Percentiles rank a stretch among this genome's conserved stretches.
Conservation (phyloP, 768 basidiomycete species). For the Cantharellus cinnabarinus region DNA sequence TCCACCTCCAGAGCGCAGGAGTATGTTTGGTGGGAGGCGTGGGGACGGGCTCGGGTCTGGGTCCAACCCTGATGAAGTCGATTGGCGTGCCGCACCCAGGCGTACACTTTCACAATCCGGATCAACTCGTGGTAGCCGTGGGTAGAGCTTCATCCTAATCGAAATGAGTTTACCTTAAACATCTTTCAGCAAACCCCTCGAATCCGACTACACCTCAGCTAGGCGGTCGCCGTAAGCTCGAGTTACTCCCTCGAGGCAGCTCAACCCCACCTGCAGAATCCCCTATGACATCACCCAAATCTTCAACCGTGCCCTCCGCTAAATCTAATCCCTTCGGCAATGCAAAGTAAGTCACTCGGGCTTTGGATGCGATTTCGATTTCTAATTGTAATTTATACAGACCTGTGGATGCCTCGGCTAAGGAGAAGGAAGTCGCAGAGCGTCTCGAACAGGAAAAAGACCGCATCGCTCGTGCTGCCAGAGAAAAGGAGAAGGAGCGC, state of each 20-base stretch:
- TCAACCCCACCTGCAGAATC: slow-evolving; percentile 32
- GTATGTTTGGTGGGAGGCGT: slow-evolving; percentile 5
- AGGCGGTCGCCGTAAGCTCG: slow-evolving; percentile 49
- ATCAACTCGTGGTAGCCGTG: slow-evolving; percentile 13
- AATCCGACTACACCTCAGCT: slow-evolving; percentile 70
- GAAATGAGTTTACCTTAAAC: neutral
- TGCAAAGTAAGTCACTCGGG: slow-evolving; percentile 35
- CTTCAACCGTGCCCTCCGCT: slow-evolving; percentile 30
- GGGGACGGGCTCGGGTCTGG: slow-evolving; percentile 14
- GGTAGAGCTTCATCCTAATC: slow-evolving; percentile 11
- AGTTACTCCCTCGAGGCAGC: slow-evolving; percentile 63
- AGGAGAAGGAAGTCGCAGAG: slow-evolving; percentile 56
- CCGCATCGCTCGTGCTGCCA: slow-evolving; percentile 14
- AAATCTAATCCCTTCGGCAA: slow-evolving; percentile 64
- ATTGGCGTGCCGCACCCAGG: slow-evolving; percentile 42
- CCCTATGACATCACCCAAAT: slow-evolving; percentile 59
- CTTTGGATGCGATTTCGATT: neutral
- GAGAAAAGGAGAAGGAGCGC: neutral
- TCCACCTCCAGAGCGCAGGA: slow-evolving; percentile 15
- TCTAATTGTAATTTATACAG: slow-evolving; percentile 18
- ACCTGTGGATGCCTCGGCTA: slow-evolving; percentile 64
- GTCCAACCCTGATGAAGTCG: slow-evolving; percentile 15
- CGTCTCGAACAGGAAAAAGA: slow-evolving; percentile 48
- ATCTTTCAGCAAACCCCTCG: slow-evolving; percentile 36
- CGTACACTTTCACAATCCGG: neutral